phyloP scores from a whole-genome alignment of 2,329 filamentous ascomycete genomes.

The Ceratocystis ficicola region DNA sequence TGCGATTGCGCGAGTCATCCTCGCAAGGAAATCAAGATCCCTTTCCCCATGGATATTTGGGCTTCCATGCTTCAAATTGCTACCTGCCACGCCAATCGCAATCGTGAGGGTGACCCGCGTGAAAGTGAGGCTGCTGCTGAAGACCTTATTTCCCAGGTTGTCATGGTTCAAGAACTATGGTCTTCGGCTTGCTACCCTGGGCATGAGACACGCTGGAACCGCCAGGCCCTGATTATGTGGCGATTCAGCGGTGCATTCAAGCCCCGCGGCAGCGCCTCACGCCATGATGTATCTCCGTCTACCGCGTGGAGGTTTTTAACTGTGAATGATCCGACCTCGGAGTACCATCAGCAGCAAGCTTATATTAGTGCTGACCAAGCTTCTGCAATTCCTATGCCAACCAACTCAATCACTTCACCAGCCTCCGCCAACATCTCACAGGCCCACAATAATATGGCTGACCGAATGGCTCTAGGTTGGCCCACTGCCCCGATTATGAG shows the following conservation, averaged over 20 bases:
- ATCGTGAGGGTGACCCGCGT: slow-evolving; percentile 27
- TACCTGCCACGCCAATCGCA: slow-evolving; percentile 39
- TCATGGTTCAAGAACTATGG: slow-evolving; percentile 57
- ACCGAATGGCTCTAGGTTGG: slow-evolving; percentile 16
- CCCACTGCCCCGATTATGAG: slow-evolving; percentile 15
- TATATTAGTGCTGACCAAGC: slow-evolving; percentile 21
- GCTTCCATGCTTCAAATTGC: slow-evolving; percentile 47
- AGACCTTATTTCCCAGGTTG: slow-evolving; percentile 31
- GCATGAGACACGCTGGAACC: slow-evolving; percentile 35
- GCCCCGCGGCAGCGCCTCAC: slow-evolving; percentile 26
- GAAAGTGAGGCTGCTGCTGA: slow-evolving; percentile 25
- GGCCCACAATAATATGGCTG: not conserved
- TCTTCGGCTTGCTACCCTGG: slow-evolving; percentile 38
- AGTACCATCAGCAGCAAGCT: slow-evolving; percentile 43
- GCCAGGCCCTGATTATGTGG: slow-evolving; percentile 52
- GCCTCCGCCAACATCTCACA: slow-evolving; percentile 30
- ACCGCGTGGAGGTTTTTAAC: slow-evolving; percentile 52
- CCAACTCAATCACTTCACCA: slow-evolving; percentile 43
- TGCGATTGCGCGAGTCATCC: slow-evolving; percentile 41
- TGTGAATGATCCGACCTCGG: slow-evolving; percentile 47
- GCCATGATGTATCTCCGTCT: slow-evolving; percentile 22
- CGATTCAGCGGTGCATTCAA: slow-evolving; percentile 44
- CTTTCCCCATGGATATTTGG: slow-evolving; percentile 47
- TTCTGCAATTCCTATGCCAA: not conserved
- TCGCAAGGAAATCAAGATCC: slow-evolving; percentile 41